A percentile compares a stretch with the other conserved stretches of the same genome.
Conservation (phyloP, 1,284 basidiomycete species). For the Porphyrellus sp. region DNA sequence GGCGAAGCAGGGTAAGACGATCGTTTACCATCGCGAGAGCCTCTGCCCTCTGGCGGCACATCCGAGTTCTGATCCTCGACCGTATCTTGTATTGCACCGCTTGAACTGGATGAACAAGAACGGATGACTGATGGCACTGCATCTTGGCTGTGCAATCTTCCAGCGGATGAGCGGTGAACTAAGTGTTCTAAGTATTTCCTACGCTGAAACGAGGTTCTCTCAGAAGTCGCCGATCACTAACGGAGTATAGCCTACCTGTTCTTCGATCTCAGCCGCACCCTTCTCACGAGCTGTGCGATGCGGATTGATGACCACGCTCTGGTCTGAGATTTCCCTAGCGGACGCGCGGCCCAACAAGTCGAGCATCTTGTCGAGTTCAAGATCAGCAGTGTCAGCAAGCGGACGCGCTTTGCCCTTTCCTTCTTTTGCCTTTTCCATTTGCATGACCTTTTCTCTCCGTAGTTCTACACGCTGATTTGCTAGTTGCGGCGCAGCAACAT, state of each 20-base stretch:
- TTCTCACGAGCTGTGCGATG: constrained; percentile 54
- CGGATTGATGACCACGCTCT: constrained; percentile 62
- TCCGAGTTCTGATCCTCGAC: constrained; percentile 3
- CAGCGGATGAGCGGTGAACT: constrained; percentile 59
- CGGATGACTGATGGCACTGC: constrained; percentile 36
- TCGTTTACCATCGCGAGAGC: constrained; percentile 20
- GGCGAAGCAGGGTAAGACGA: constrained; percentile 20
- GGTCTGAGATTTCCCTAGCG: constrained; percentile 60
- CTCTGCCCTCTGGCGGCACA: background rate
- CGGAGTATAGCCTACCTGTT: constrained; percentile 47
- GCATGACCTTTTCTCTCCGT: constrained; percentile 58
- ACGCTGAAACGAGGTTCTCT: constrained; percentile 41
- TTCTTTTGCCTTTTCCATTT: constrained; percentile 58
- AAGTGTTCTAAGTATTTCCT: constrained; percentile 71
- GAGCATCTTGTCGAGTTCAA: constrained; percentile 69
- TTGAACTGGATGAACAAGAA: background rate
- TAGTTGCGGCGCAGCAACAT: constrained; percentile 78
- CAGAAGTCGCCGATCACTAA: background rate
- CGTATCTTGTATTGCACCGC: background rate
- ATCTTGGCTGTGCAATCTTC: constrained; percentile 71
- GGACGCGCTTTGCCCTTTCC: constrained; percentile 45
- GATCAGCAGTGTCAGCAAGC: constrained; percentile 30
- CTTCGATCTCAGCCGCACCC: constrained; percentile 49
- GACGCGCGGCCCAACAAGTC: constrained; percentile 72
- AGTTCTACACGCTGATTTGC: constrained; percentile 85